Evolutionary conservation across 2,329 filamentous ascomycete species (phyloP).

Genomic region (Penicillium sp.): DNA sequence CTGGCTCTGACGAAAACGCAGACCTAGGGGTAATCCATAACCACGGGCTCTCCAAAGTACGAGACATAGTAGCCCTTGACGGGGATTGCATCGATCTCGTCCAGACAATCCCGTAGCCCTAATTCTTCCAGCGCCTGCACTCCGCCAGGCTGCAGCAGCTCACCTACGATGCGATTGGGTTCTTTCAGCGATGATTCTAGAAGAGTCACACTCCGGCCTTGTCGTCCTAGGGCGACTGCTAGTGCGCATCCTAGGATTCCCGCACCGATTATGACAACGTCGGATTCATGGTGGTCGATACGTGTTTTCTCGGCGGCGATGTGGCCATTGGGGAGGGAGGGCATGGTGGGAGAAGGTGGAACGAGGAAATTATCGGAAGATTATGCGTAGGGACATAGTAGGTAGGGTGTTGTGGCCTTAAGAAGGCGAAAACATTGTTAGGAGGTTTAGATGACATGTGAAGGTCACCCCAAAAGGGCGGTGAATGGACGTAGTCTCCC

Average conservation of each 20-base stretch:
- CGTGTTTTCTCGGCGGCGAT: conserved; percentile 48
- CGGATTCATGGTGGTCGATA: conserved; percentile 60
- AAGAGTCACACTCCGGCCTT: conserved; percentile 85
- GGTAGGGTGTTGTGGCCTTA: too few relatives aligned
- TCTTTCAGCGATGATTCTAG: conserved; percentile 87
- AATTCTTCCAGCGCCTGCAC: conserved; percentile 75
- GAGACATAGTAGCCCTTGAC: conserved; percentile 85
- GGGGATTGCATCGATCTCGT: conserved; percentile 80
- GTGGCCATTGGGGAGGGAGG: conserved; percentile 28
- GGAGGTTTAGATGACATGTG: too few relatives aligned
- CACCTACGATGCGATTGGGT: conserved; percentile 92
- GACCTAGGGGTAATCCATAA: conserved; percentile 79
- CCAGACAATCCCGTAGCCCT: conserved; percentile 76
- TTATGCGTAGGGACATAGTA: too few relatives aligned
- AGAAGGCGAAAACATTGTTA: too few relatives aligned
- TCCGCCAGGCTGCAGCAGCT: conserved; percentile 90
- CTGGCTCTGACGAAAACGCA: conserved; percentile 48
- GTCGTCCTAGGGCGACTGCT: conserved; percentile 78
- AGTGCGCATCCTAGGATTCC: conserved; percentile 86
- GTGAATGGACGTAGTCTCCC: too few relatives aligned
- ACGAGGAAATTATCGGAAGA: conserved; percentile 3
- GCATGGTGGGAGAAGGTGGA: conserved; percentile 24
- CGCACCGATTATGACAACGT: conserved; percentile 88
- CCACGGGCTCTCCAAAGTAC: conserved; percentile 70
- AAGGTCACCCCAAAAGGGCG: too few relatives aligned